Evolutionary conservation across 441 rosid genomes (phyloP).

Genomic region (Erodium moschatum): DNA sequence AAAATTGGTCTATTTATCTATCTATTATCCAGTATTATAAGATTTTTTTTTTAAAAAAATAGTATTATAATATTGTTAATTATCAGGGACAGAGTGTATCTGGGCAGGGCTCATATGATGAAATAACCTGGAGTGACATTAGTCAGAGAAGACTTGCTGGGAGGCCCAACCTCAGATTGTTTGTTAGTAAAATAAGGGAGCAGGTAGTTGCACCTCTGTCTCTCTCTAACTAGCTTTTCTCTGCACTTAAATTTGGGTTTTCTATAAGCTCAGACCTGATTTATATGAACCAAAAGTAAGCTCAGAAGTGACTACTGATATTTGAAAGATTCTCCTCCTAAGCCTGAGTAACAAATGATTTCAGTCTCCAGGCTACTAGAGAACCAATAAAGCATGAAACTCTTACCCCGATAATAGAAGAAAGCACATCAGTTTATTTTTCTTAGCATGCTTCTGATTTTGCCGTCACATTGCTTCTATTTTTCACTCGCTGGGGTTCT

Average conservation of each 20-base stretch:
- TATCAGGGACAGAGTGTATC: constrained; percentile 31
- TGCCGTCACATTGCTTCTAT: too few species aligned
- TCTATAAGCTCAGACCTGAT: not conserved
- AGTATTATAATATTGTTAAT: constrained; percentile 15
- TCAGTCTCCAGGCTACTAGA: not conserved
- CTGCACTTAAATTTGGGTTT: not conserved
- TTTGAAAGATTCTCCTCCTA: not conserved
- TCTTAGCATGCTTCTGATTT: too few species aligned
- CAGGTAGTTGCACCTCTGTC: constrained; percentile 32
- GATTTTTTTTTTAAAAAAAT: too few species aligned
- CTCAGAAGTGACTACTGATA: not conserved
- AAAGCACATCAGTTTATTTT: not conserved
- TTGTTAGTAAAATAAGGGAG: constrained; percentile 59
- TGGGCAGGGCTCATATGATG: constrained; percentile 33
- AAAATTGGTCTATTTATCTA: constrained; percentile 2
- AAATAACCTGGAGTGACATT: constrained; percentile 24
- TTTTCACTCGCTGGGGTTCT: too few species aligned
- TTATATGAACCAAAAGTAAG: not conserved
- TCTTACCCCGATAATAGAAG: not conserved
- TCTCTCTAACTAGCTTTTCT: not conserved
- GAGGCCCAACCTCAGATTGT: constrained; percentile 52
- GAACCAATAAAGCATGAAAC: not conserved
- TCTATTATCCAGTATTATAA: not conserved
- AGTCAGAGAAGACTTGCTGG: constrained; percentile 24
- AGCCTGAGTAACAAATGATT: not conserved